Evolutionary conservation across 2,329 filamentous ascomycete genomes (phyloP), one percentile per base, ranked within the genome.

Genomic region (Xylariaceae sp.): DNA sequence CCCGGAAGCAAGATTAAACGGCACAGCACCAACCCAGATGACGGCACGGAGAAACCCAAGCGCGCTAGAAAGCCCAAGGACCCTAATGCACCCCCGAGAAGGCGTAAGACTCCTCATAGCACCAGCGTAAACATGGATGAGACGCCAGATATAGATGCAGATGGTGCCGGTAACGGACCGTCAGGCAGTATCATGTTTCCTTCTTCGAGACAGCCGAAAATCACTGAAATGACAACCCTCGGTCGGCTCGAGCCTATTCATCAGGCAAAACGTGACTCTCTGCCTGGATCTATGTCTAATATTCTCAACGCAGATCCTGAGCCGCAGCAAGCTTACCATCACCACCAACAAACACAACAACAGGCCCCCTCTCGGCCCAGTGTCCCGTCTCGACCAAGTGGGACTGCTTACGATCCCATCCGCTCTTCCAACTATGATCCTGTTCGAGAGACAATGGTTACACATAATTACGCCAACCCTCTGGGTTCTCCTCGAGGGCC

Each of bases 331-430:
- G 59, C 63, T 29, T 67, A 71, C 16, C 66, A 69, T 41, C 71
- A 69, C 45, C 69, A 71, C 38, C 64, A 72, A 43, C 48, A 71
- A 9, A n/a, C 65, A 51, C 66, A 69, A 37, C 70, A 69, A 45
- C 69, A 71, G 39, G 64, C 73, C 43, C 53, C 71, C 9, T 19
- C 68, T 48, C 64, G 47, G 45, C 68, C 53, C 17, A 56, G 48
- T 33, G 58, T 67, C 15, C 70, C 72, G 8, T 67, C 72, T 37
- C 72, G 84, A 37, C 82, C 83, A 12, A 86, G 85, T 56, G 85
- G 89, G 33, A 87, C 89, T 57, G 88, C 85, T 55, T 96, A 93
- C 66, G 90, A 96, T 62, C 90, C 90, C 1, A 89, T 95, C 49
- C 80, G 90, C 35, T 87, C 78, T 4, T 78, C 85, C n/a, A 81